Base-by-base conservation (phyloP, 75 land plant genomes). In the Picea sitchensis region DNA sequence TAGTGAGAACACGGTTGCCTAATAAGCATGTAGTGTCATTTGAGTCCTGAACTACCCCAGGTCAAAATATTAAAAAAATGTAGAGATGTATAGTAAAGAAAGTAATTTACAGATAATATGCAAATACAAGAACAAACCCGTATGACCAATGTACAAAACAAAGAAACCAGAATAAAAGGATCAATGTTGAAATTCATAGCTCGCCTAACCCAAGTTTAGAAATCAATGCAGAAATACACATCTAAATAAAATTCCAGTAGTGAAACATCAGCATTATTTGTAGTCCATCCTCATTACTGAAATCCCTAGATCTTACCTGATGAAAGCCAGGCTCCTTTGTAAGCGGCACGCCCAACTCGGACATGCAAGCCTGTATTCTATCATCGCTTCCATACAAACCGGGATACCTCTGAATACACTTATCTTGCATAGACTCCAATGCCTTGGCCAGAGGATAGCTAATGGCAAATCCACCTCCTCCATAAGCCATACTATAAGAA, bases 281-380 rank as follows among this genome's bases (percentile, higher is more conserved):
- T 2, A 41, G 12, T 1, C 17, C 12, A 51, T 51, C 2, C 56
- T 9, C 56, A 9, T 51, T 71, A 20, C 0, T 3, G 14, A 64
- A 26, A 44, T 71, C 26, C 23, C 64, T 62, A 32, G 32, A 61
- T 30, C 51, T 75, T 72, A 91, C 93, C 87, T 91, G 96, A 83
- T 94, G 96, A 72, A 94, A 94, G 3, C 96, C 96, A 73, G 87
- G 84, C 84, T 94, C 92, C 58, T 82, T 88, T 38, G 92, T 90
- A 79, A 94, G 92, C 12, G 96, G 92, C 12, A 92, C 95, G 31
- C 96, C 96, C 77, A 94, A 87, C 81, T 93, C 95, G 4, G 91
- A 77, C 88, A 93, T 89, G 76, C 95, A 93, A 0, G 95, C 91
- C 26, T 92, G 94, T 54, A 94, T 88, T 47, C 94, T 82, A 41